These are phyloP conservation scores for Raffaelea albimanens DNA, from an alignment of 2,329 filamentous ascomycete genomes.

Conservation along the genomic window DNA sequence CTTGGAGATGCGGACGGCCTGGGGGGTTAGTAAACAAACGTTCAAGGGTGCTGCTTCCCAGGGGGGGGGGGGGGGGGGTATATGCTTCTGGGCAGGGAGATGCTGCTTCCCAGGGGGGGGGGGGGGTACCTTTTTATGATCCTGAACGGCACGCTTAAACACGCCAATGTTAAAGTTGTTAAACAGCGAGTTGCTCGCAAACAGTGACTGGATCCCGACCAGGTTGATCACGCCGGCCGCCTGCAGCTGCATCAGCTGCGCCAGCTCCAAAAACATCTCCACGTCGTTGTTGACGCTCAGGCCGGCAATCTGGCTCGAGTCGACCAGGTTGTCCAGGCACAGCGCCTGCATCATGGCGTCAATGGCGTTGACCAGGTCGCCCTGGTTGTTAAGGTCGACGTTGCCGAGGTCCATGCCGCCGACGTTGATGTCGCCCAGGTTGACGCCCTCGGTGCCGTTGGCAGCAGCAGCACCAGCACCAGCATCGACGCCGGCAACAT, in stretches of 20 bases:
- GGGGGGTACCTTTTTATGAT: constrained; percentile 15
- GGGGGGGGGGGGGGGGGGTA: background rate
- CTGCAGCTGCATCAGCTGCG: constrained; percentile 21
- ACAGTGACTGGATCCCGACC: constrained; percentile 18
- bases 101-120: too few species aligned
- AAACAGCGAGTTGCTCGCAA: constrained; percentile 16
- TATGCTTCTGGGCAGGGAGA: background rate
- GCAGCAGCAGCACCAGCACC: too few species aligned
- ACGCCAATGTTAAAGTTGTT: constrained; percentile 14
- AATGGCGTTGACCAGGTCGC: constrained; percentile 20
- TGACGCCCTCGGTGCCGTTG: constrained; percentile 3
- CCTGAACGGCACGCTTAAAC: constrained; percentile 20
- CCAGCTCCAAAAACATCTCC: constrained; percentile 23
- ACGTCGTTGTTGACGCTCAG: constrained; percentile 18
- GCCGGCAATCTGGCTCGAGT: constrained; percentile 12
- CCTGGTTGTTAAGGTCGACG: constrained; percentile 20
- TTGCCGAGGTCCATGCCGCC: constrained; percentile 19
- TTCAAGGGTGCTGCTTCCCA: too few species aligned
- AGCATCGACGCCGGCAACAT: constrained; percentile 5
- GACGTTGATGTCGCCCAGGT: constrained; percentile 15
- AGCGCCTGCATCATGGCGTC: constrained; percentile 18
- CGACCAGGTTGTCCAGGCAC: constrained; percentile 18
- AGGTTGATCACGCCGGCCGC: constrained; percentile 19
- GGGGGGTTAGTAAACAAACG: background rate
- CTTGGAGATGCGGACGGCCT: constrained; percentile 13